Base-by-base conservation (phyloP, 2,329 filamentous ascomycete genomes). In the Claviceps fusiformis region DNA sequence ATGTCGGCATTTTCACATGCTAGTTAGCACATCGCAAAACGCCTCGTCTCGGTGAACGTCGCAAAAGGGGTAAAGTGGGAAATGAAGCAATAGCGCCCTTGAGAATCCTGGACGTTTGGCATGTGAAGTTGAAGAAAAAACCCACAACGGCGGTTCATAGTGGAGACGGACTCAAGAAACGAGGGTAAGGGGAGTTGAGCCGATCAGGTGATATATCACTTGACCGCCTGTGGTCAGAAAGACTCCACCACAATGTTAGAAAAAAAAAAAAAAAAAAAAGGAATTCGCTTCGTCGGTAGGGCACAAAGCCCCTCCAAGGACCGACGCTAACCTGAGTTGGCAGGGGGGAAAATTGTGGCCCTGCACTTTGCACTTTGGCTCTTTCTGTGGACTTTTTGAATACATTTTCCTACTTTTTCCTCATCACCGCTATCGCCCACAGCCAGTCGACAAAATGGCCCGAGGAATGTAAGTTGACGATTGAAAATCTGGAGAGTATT, bases 391-490 rank as follows among this genome's bases (percentile, higher is more conserved):
- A 58, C 55, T 56, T 58, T 55, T 59, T 55, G 59, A 59, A 59
- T 61, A 56, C 57, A 63, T 0, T 6, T 8, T 51, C 59, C 64
- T 62, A 45, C 62, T 27, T 49, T 64, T 62, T 64, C 65, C 62
- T 66, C 68, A 69, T 63, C 70, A 67, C 66, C 62, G 62, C 58
- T 35, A 65, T 68, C 68, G 54, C 67, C 62, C 62, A 60, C 63
- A 70, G 65, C 65, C 67, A 68, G 63, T 64, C 68, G 71, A 68
- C 68, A 83, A 71, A 68, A 85, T 85, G 81, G 80, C 77, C 71
- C 78, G 81, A 73, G 81, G 81, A 80, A 81, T 78, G 75, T 78
- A 69, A 76, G 75, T 78, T 29, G 54, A 47, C 43, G 31, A 49
- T 46, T n/a, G 5, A 27, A 29, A 15, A 15, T 3, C 44, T 3